Base-by-base conservation (phyloP, 78 protist species). In the Planoprotostelium fungivorum region DNA sequence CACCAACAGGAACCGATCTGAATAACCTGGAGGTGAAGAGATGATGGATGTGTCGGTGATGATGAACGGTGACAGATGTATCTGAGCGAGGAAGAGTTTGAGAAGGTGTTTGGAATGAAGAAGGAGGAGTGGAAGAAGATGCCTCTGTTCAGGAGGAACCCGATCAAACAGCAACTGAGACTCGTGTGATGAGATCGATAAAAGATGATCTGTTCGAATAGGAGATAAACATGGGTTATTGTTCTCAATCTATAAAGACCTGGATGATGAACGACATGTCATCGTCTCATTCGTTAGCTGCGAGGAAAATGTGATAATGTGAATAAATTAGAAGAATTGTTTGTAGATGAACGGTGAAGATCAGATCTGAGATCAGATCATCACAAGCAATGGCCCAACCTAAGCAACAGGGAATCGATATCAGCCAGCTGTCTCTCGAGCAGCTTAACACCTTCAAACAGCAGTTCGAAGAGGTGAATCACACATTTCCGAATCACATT, bases 41-140 rank as follows among this genome's bases (percentile, higher is more conserved):
- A 51, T 16, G 73, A 51, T 25, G 16, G 73, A 51, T 16, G 73
- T 51, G 31, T 25, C 73, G 73, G 16, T 51, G 73, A 25, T 51
- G 73, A 51, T 51, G 73, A 51, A n/a, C n/a, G n/a, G n/a, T 51
- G 73, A 51, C 73, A 92, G 84, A 39, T 92, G 85, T 88, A 92
- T 63, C 86, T 92, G 1, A 83, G 86, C 25, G 94, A 92, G 36
- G 90, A 92, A 51, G 94, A 92, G 9, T 92, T 92, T 38, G 85
- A 89, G 87, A 92, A 88, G 39, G 39, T 85, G 35, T 73, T 92
- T 1, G 94, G 94, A 28, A 84, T 88, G 87, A 84, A 34, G 1
- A 92, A 83, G 84, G 1, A 37, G 34, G 94, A 92, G 38, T 92
- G 88, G 90, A 90, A 88, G 31, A 35, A 84, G 16, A 9, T 92